Conservation (phyloP, 140 eudicot species). For the Ambrosia hybrid region DNA sequence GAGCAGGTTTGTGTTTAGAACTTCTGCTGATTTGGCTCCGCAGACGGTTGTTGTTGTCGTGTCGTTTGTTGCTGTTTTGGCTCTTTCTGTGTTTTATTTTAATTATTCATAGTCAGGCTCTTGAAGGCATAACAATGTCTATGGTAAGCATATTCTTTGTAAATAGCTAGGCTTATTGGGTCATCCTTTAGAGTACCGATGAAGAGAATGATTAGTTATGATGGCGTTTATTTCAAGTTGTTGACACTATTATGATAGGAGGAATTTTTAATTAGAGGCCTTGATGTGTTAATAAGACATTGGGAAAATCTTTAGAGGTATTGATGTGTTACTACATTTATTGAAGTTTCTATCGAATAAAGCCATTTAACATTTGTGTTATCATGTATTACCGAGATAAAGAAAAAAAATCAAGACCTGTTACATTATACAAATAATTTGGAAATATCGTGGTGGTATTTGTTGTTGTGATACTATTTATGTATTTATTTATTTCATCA, state of each 20-base stretch:
- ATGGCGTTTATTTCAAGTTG: background rate
- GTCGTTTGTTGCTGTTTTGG: too few relatives aligned
- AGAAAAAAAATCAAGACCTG: background rate
- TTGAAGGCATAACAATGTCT: constrained; percentile 86
- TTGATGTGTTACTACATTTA: constrained; percentile 1
- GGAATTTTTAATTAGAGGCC: background rate
- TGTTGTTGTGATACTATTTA: too few relatives aligned
- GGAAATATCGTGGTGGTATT: too few relatives aligned
- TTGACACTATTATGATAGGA: background rate
- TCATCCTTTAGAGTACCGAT: background rate
- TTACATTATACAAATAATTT: background rate
- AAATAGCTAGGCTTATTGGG: background rate
- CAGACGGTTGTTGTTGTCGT: too few relatives aligned
- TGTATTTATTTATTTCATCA: too few relatives aligned
- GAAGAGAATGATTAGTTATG: background rate
- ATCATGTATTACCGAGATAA: too few relatives aligned
- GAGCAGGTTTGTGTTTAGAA: too few relatives aligned
- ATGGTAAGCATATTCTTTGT: constrained; percentile 51
- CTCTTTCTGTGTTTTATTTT: too few relatives aligned
- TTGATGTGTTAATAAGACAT: too few relatives aligned
- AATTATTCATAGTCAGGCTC: constrained; percentile 68
- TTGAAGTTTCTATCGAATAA: background rate
- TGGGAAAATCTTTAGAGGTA: too few relatives aligned
- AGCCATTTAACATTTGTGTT: background rate
- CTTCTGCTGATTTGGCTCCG: too few relatives aligned